Conservation (phyloP, 2,329 filamentous ascomycete species). For the Hypoxylon sp. region DNA sequence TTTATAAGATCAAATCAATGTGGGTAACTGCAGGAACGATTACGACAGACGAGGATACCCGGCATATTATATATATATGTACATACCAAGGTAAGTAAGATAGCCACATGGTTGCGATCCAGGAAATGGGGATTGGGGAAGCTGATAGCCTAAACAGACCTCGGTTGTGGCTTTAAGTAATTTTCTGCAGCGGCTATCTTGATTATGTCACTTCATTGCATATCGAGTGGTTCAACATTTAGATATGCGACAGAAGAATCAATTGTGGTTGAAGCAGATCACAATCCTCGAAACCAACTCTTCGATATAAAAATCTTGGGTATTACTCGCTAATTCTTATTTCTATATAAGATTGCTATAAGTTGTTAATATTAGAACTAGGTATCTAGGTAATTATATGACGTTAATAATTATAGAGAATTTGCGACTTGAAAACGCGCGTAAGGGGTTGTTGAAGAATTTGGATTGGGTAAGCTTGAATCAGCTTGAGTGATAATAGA, state of each 20-base stretch:
- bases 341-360: not conserved
- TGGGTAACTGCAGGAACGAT: slow-evolving; percentile 6
- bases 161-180: slow-evolving; percentile 20
- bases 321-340: not conserved
- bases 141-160: slow-evolving; percentile 25
- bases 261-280: not conserved
- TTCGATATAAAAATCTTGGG: not conserved
- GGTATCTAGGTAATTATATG: not conserved
- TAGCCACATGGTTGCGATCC: slow-evolving; percentile 11
- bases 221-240: not conserved
- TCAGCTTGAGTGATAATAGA: not conserved
- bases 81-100: slow-evolving; percentile 1
- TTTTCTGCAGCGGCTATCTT: slow-evolving; percentile 5
- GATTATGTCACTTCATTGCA: slow-evolving; percentile 1
- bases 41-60: slow-evolving; percentile 8
- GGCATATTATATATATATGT: not conserved
- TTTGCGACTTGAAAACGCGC: not conserved
- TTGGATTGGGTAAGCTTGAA: slow-evolving; percentile 7
- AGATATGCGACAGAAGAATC: not conserved
- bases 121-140: slow-evolving; percentile 15
- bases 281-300: not conserved
- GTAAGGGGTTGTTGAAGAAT: slow-evolving; percentile 7
- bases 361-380: no score
- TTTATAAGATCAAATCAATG: slow-evolving; percentile 9
- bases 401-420: not conserved